Percentiles rank a stretch among this genome's conserved stretches.
phyloP scores from a whole-genome alignment of 1,284 basidiomycete genomes.

The Cutaneotrichosporon arboriforme region DNA sequence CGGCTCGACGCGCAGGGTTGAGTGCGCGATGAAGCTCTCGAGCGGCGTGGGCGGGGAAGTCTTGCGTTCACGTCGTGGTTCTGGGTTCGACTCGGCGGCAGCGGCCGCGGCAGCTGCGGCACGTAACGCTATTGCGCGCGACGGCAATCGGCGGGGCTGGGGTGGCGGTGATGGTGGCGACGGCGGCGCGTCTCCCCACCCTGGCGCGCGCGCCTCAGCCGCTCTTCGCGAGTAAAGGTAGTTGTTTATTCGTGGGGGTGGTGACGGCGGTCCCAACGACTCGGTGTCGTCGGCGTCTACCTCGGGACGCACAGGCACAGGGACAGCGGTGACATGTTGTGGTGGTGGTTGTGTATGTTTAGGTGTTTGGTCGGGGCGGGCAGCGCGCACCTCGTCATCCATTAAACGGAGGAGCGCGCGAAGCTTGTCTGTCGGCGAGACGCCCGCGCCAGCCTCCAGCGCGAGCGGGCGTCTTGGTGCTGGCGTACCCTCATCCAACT shows the following conservation, averaged over 20 bases:
- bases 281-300: neutral
- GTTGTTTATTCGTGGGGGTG: constrained; percentile 35
- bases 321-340: no score
- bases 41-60: constrained; percentile 19
- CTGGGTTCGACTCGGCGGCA: neutral
- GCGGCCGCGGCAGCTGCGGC: constrained; percentile 8
- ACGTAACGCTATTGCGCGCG: constrained; percentile 22
- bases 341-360: neutral
- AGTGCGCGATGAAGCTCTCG: constrained; percentile 27
- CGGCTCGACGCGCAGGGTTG: constrained; percentile 1
- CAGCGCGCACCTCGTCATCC: constrained; percentile 10
- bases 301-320: neutral
- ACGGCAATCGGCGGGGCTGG: constrained; percentile 15
- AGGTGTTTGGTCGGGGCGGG: neutral
- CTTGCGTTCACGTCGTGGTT: neutral
- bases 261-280: constrained; percentile 33
- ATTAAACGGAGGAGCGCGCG: constrained; percentile 14
- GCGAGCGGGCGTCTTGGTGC: constrained; percentile 1
- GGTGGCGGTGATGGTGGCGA: neutral
- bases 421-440: constrained; percentile 17
- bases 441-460: constrained; percentile 8
- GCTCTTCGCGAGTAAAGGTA: constrained; percentile 20
- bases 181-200: neutral
- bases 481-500: constrained; percentile 1
- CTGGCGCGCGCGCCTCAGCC: neutral